Evolutionary conservation across 352 stramenopile species (phyloP).

Genomic region (Phytophthora tubulina): DNA sequence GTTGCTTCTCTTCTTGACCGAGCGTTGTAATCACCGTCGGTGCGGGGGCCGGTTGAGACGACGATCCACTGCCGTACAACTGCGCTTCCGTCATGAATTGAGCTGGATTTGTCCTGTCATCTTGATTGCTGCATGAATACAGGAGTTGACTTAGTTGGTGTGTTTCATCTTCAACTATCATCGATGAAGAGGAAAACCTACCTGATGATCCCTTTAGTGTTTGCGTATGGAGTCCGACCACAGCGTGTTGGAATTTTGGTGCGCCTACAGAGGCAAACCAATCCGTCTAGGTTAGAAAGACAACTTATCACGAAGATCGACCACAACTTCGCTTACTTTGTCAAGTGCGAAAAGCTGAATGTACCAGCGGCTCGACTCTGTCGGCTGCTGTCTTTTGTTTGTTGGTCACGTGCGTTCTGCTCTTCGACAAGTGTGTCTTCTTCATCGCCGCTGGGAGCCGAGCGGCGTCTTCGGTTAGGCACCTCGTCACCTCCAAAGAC

Average conservation of each 20-base stretch:
- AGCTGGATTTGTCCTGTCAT: background rate
- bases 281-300: background rate
- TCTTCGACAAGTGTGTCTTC: constrained; percentile 15
- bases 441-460: background rate
- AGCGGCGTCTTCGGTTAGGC: constrained; percentile 9
- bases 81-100: constrained; percentile 56
- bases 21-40: constrained; percentile 37
- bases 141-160: background rate
- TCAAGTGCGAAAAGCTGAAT: constrained; percentile 62
- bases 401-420: background rate
- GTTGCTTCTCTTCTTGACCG: constrained; percentile 64
- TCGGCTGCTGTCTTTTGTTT: constrained; percentile 21
- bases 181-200: constrained; percentile 1
- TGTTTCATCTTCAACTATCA: background rate
- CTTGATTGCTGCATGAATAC: constrained; percentile 19
- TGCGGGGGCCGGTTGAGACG: constrained; percentile 5
- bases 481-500: constrained; percentile 35
- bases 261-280: constrained; percentile 29
- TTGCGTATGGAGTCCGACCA: constrained; percentile 45
- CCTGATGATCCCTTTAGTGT: constrained; percentile 52
- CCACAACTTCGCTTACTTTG: constrained; percentile 30
- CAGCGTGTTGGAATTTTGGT: constrained; percentile 52
- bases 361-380: constrained; percentile 23
- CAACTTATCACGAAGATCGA: background rate
- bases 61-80: constrained; percentile 47